phyloP scores from a whole-genome alignment of 139 green algal species.

The Chlamydomonas asymmetrica region DNA sequence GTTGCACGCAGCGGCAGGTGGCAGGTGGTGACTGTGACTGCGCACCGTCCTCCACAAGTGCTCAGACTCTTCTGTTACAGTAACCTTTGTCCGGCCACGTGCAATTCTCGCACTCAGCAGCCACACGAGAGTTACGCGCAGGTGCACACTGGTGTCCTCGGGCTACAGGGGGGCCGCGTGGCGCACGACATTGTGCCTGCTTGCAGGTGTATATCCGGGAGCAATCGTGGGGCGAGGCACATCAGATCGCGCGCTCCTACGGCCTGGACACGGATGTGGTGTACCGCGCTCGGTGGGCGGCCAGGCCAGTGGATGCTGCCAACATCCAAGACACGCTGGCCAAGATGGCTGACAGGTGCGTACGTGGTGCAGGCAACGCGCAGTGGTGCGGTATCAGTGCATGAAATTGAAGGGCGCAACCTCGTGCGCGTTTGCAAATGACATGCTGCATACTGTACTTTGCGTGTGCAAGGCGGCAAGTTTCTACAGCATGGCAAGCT shows the following conservation, averaged over 20 bases:
- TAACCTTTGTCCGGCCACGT: not conserved
- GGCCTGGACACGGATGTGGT: conserved; percentile 32
- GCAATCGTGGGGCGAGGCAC: conserved; percentile 30
- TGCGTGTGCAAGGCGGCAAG: no score
- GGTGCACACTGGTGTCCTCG: not conserved
- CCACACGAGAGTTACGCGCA: not conserved
- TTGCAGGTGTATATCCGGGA: conserved; percentile 9
- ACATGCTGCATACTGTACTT: no score
- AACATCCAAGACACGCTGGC: conserved; percentile 15
- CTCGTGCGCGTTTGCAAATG: no score
- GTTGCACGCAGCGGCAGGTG: no score
- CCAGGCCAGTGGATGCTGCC: conserved; percentile 10
- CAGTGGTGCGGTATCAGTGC: not conserved
- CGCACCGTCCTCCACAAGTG: no score
- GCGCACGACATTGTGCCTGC: not conserved
- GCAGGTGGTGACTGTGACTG: no score
- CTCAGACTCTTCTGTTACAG: no score
- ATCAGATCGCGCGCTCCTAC: conserved; percentile 13
- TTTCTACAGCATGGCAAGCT: no score
- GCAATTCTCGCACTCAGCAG: not conserved
- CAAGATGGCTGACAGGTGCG: conserved; percentile 16
- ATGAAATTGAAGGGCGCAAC: no score
- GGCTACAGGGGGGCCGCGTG: not conserved
- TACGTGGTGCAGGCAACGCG: not conserved
- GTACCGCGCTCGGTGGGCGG: conserved; percentile 32